A percentile compares a stretch with the other conserved stretches of the same genome.
Evolutionary conservation across 257 asterid species (phyloP).

Genomic region (Solanum paucissectum): DNA sequence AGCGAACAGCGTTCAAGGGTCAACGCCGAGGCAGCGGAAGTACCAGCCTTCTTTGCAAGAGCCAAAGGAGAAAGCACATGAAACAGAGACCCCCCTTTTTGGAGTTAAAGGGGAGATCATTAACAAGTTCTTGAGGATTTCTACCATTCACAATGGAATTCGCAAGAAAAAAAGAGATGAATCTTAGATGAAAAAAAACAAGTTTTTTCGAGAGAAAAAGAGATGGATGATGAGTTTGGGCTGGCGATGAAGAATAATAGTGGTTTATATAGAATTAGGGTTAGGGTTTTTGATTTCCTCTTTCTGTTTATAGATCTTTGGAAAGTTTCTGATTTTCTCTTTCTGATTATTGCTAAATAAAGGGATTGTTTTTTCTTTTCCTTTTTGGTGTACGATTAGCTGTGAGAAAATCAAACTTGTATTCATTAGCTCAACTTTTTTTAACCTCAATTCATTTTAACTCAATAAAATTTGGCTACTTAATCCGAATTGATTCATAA

Average conservation of each 20-base stretch:
- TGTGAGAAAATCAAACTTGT: too few species aligned
- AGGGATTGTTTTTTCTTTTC: not conserved
- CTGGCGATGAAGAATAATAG: not conserved
- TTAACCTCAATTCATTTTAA: too few species aligned
- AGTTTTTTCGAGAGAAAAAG: not conserved
- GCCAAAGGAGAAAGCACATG: constrained; percentile 40
- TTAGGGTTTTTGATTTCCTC: not conserved
- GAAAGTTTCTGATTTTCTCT: not conserved
- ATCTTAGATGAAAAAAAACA: not conserved
- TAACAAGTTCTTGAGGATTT: constrained; percentile 36
- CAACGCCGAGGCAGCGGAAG: constrained; percentile 87
- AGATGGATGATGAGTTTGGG: not conserved
- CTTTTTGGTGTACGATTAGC: not conserved
- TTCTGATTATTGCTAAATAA: not conserved
- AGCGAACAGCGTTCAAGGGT: constrained; percentile 34
- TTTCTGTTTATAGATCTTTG: not conserved
- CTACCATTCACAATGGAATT: constrained; percentile 63
- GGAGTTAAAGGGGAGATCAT: constrained; percentile 62
- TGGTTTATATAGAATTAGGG: not conserved
- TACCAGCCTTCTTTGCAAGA: constrained; percentile 96
- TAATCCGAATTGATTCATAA: too few species aligned
- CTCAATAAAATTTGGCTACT: too few species aligned
- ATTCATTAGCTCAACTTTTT: not conserved
- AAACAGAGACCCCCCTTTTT: constrained; percentile 64
- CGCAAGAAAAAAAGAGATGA: not conserved